Conservation (phyloP, 2,329 filamentous ascomycete genomes). For the Xylaria hypoxylon region DNA sequence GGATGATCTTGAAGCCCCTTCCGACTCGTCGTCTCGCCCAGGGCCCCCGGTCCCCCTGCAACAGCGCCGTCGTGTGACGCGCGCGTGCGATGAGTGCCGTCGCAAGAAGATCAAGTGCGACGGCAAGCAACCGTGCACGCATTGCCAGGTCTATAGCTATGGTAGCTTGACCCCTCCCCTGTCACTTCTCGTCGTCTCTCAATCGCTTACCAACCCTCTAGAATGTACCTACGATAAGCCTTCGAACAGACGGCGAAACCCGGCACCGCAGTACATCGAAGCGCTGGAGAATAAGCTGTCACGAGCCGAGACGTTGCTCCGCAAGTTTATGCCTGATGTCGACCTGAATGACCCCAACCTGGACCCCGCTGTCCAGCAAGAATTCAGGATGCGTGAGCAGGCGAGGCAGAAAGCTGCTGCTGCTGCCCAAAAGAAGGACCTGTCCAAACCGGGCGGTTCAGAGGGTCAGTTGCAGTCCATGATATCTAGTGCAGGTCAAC, state of each 20-base stretch:
- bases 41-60: slow-evolving; percentile 70
- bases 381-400: slow-evolving; percentile 68
- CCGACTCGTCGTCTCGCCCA: slow-evolving; percentile 49
- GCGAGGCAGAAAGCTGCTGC: slow-evolving; percentile 60
- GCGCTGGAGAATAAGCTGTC: slow-evolving; percentile 85
- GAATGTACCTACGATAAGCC: slow-evolving; percentile 97
- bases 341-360: slow-evolving; percentile 87
- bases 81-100: slow-evolving; percentile 80
- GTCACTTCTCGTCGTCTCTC: slow-evolving; percentile 19
- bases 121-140: slow-evolving; percentile 88
- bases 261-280: slow-evolving; percentile 92
- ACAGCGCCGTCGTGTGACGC: slow-evolving; percentile 81
- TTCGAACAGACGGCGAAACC: slow-evolving; percentile 89
- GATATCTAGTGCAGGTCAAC: slow-evolving; percentile 90
- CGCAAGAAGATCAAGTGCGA: slow-evolving; percentile 91
- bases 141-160: slow-evolving; percentile 98
- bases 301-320: slow-evolving; percentile 82
- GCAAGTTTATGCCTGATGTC: slow-evolving; percentile 83
- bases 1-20: slow-evolving; percentile 39
- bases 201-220: slow-evolving; percentile 55
- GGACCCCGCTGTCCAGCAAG: slow-evolving; percentile 80
- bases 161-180: slow-evolving; percentile 65
- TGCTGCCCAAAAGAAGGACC: slow-evolving; percentile 55
- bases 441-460: slow-evolving; percentile 49
- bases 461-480: slow-evolving; percentile 89